Evolutionary conservation across 176 grass and related monocot genomes (phyloP).

Genomic region (Oryza nivara): DNA sequence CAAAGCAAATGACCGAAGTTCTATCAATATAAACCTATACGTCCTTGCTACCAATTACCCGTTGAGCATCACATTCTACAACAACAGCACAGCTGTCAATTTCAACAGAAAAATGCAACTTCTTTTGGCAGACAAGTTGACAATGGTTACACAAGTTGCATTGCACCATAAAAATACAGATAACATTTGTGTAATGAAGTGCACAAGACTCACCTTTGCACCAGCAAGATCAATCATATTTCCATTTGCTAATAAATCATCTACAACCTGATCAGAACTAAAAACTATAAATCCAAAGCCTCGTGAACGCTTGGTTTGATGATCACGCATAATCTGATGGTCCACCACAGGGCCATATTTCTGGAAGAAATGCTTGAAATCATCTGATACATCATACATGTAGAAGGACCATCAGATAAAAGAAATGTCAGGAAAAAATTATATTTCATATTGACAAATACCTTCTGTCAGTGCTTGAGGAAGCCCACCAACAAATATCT

Average conservation of each 20-base stretch:
- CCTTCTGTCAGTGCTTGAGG: conserved; percentile 73
- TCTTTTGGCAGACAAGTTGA: conserved; percentile 30
- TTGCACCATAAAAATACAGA: conserved; percentile 3
- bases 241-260: conserved; percentile 89
- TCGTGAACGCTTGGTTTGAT: conserved; percentile 76
- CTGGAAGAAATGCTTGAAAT: conserved; percentile 80
- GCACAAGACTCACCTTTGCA: conserved; percentile 71
- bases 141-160: conserved; percentile 26
- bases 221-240: conserved; percentile 89
- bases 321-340: conserved; percentile 90
- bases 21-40: conserved; percentile 51
- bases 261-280: conserved; percentile 85
- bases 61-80: conserved; percentile 30
- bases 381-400: conserved; percentile 59
- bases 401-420: conserved; percentile 44
- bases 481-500: conserved; percentile 94
- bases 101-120: conserved; percentile 30
- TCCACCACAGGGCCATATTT: conserved; percentile 80
- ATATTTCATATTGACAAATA: conserved; percentile 41
- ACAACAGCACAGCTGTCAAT: conserved; percentile 21
- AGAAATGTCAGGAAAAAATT: conserved; percentile 17
- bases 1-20: conserved; percentile 76
- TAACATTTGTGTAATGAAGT: conserved; percentile 37
- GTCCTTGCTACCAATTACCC: conserved; percentile 41
- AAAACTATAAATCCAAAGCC: conserved; percentile 98